Evolutionary conservation across 2,329 filamentous ascomycete species (phyloP).

Genomic region (Seiridium cupressi): DNA sequence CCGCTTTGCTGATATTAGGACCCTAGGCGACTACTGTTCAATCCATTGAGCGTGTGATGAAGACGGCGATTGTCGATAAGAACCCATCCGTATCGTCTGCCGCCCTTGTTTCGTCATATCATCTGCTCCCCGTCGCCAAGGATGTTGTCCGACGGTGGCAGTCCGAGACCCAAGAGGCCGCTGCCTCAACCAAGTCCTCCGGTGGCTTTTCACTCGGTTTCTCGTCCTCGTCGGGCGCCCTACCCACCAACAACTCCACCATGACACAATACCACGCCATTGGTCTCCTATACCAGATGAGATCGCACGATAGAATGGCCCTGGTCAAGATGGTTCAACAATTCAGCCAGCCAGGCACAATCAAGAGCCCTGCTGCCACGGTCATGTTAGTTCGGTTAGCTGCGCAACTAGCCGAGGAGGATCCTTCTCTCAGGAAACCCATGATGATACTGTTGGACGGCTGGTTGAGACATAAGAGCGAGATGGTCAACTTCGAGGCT

Average conservation of each 20-base stretch:
- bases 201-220: slow-evolving; percentile 91
- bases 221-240: slow-evolving; percentile 71
- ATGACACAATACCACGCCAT: slow-evolving; percentile 99
- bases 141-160: slow-evolving; percentile 98
- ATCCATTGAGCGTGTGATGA: slow-evolving; percentile 97
- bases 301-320: slow-evolving; percentile 95
- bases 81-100: slow-evolving; percentile 96
- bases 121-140: slow-evolving; percentile 91
- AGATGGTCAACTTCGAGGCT: slow-evolving; percentile 99
- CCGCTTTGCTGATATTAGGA: not conserved
- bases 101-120: slow-evolving; percentile 93
- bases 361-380: slow-evolving; percentile 92
- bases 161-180: slow-evolving; percentile 96
- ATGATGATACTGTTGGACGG: slow-evolving; percentile 97
- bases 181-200: slow-evolving; percentile 83
- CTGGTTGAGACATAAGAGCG: slow-evolving; percentile 97
- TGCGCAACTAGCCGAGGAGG: slow-evolving; percentile 91
- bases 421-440: slow-evolving; percentile 81
- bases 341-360: slow-evolving; percentile 84
- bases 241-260: slow-evolving; percentile 86
- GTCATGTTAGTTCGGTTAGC: slow-evolving; percentile 91
- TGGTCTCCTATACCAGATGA: slow-evolving; percentile 96
- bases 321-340: slow-evolving; percentile 99
- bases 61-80: slow-evolving; percentile 99
- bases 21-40: slow-evolving; percentile 88